These are phyloP conservation scores for Trichosporon sp. DNA, from an alignment of 1,284 basidiomycete species.

Conservation along the genomic window DNA sequence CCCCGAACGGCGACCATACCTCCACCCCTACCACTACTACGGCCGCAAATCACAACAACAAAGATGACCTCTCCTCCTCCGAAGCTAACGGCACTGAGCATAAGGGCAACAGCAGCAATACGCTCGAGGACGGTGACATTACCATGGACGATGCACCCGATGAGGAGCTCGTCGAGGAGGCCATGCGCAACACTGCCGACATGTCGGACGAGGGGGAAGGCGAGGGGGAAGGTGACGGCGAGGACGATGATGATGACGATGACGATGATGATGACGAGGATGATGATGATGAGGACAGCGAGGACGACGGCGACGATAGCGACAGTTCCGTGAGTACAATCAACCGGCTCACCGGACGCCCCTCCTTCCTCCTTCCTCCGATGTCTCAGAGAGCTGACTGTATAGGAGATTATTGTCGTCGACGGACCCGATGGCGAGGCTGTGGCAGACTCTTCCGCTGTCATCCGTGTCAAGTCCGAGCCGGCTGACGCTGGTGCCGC, in stretches of 20 bases:
- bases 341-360: too few relatives aligned
- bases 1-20: background rate
- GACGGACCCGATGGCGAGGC: conserved; percentile 14
- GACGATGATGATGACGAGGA: conserved; percentile 37
- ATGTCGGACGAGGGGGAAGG: conserved; percentile 58
- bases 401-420: conserved; percentile 17
- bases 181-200: conserved; percentile 10
- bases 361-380: background rate
- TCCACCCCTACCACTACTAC: too few relatives aligned
- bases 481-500: background rate
- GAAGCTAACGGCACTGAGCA: background rate
- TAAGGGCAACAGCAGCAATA: background rate
- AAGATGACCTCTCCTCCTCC: background rate
- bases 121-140: background rate
- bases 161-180: conserved; percentile 18
- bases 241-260: conserved; percentile 38
- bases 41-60: too few relatives aligned
- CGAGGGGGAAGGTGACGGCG: conserved; percentile 54
- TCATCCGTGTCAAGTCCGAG: conserved; percentile 15
- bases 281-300: conserved; percentile 49
- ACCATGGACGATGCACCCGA: conserved; percentile 10
- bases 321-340: conserved; percentile 19
- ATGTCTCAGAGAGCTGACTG: background rate
- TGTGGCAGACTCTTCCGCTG: background rate
- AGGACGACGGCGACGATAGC: conserved; percentile 28